Conservation (phyloP, 108 stramenopile species). For the Pseudonitzschia multiseries region DNA sequence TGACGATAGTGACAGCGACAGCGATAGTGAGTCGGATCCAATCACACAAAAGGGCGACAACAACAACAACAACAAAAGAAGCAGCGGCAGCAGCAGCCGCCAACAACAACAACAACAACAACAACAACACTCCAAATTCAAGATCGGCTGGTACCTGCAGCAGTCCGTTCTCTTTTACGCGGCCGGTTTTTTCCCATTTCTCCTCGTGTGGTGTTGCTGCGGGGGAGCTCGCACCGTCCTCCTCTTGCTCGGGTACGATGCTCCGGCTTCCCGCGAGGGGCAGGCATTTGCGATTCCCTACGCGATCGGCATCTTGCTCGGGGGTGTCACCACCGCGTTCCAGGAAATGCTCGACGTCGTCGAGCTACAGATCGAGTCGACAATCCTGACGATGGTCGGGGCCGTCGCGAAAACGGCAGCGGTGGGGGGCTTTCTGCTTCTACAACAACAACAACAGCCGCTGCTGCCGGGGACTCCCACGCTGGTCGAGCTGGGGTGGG, state of each 20-base stretch:
- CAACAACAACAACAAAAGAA: too few relatives aligned
- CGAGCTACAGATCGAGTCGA: conserved; percentile 45
- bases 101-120: background rate
- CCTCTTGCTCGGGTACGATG: conserved; percentile 46
- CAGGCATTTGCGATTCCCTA: conserved; percentile 31
- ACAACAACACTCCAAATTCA: conserved; percentile 36
- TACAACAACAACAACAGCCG: too few relatives aligned
- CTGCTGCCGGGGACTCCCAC: background rate
- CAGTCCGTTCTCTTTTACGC: conserved; percentile 41
- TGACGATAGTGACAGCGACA: conserved; percentile 3
- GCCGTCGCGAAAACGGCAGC: background rate
- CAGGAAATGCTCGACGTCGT: conserved; percentile 43
- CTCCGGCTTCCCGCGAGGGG: conserved; percentile 33
- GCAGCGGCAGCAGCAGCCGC: too few relatives aligned
- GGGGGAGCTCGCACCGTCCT: conserved; percentile 33
- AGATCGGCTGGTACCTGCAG: conserved; percentile 64
- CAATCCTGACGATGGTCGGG: conserved; percentile 20
- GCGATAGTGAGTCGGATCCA: too few relatives aligned
- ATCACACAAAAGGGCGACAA: too few relatives aligned
- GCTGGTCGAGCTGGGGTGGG: conserved; percentile 1
- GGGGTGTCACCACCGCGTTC: conserved; percentile 33
- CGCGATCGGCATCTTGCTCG: background rate
- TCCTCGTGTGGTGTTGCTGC: conserved; percentile 32
- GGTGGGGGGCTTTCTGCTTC: conserved; percentile 11
- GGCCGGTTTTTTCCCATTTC: conserved; percentile 28